Evolutionary conservation across 192 early-diverging fungal species (phyloP).

Genomic region (Phlyctochytrium arcticum): DNA sequence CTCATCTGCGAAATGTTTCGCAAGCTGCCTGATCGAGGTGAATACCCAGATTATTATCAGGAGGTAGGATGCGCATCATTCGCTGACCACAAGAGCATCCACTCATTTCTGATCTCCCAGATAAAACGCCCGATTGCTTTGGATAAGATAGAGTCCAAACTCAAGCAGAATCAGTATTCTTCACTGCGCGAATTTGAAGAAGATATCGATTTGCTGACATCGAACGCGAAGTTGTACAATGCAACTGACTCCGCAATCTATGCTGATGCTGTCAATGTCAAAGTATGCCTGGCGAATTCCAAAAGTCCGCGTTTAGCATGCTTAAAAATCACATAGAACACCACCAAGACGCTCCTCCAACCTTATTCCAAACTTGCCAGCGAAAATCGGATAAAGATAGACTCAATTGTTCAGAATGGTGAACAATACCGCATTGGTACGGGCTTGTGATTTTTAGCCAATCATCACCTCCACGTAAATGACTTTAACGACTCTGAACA

Average conservation of each 20-base stretch:
- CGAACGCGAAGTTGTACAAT: conserved; percentile 89
- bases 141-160: conserved; percentile 39
- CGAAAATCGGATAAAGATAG: background rate
- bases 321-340: background rate
- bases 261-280: conserved; percentile 56
- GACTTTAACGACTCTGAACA: too few species aligned
- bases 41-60: conserved; percentile 41
- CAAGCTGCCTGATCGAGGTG: conserved; percentile 30
- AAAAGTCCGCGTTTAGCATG: background rate
- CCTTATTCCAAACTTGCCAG: background rate
- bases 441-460: too few species aligned
- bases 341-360: background rate
- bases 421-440: too few species aligned
- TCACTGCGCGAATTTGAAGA: conserved; percentile 65
- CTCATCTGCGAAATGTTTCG: conserved; percentile 30
- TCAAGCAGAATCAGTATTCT: conserved; percentile 31
- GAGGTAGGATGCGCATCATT: conserved; percentile 15
- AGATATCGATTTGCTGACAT: conserved; percentile 79
- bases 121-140: conserved; percentile 59
- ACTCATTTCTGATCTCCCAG: background rate
- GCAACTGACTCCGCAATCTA: conserved; percentile 80
- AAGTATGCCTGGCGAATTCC: too few species aligned
- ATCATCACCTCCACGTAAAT: too few species aligned
- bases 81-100: background rate
- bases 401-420: too few species aligned